phyloP scores from a whole-genome alignment of 768 basidiomycete species.

The Psilocybe sp. region DNA sequence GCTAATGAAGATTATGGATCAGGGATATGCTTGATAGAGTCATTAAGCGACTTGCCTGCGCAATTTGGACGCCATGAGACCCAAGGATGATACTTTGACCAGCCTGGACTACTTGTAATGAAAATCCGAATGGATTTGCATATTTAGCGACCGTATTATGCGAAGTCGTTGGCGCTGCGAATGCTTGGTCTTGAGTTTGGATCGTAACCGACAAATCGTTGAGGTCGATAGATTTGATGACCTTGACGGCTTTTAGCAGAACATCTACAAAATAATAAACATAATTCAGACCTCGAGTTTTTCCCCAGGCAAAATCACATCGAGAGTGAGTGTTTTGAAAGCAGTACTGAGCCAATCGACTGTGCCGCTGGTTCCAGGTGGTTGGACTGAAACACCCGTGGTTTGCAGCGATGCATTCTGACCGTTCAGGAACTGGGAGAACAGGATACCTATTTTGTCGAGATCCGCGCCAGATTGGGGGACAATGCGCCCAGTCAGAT shows the following conservation, averaged over 20 bases:
- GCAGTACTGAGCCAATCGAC: slow-evolving; percentile 69
- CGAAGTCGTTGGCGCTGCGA: slow-evolving; percentile 59
- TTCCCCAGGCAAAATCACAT: slow-evolving; percentile 62
- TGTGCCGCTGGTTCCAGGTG: slow-evolving; percentile 44
- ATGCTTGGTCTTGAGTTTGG: slow-evolving; percentile 49
- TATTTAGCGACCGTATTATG: slow-evolving; percentile 53
- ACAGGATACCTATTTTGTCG: slow-evolving; percentile 55
- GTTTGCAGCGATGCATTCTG: slow-evolving; percentile 61
- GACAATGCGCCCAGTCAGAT: slow-evolving; percentile 62
- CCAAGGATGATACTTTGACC: slow-evolving; percentile 53
- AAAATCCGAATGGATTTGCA: slow-evolving; percentile 77
- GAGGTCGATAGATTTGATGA: slow-evolving; percentile 63
- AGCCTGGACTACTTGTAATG: slow-evolving; percentile 58
- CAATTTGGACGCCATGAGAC: slow-evolving; percentile 45
- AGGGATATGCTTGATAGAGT: neutral
- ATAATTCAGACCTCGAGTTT: slow-evolving; percentile 38
- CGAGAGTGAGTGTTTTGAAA: slow-evolving; percentile 61
- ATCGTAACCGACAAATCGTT: slow-evolving; percentile 56
- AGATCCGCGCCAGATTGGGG: slow-evolving; percentile 58
- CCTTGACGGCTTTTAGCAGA: slow-evolving; percentile 22
- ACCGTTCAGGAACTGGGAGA: slow-evolving; percentile 63
- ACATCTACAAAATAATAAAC: neutral
- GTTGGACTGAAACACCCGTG: slow-evolving; percentile 58
- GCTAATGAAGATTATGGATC: slow-evolving; percentile 28
- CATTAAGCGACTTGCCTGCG: slow-evolving; percentile 37